These are phyloP conservation scores for Fusarium miscanthi DNA, from an alignment of 2,329 filamentous ascomycete genomes.

Conservation along the genomic window DNA sequence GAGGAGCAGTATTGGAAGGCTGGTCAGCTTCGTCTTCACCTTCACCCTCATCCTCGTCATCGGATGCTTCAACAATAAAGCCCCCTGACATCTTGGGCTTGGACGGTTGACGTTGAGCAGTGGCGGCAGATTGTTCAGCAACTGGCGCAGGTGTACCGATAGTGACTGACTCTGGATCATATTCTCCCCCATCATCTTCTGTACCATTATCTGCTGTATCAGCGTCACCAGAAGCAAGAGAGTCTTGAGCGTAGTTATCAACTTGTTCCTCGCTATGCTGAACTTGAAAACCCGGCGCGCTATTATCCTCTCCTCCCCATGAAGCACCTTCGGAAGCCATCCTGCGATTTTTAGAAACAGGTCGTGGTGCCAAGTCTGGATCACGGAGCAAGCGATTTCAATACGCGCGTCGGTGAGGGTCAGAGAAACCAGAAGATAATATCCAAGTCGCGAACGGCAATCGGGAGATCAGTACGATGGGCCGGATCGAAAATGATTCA, in stretches of 20 bases:
- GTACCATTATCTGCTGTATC: conserved; percentile 60
- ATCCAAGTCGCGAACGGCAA: conserved; percentile 4
- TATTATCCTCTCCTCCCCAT: conserved; percentile 66
- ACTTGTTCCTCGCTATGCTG: conserved; percentile 67
- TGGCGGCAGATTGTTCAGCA: conserved; percentile 44
- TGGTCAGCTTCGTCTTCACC: conserved; percentile 62
- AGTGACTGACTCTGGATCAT: conserved; percentile 67
- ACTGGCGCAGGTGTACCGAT: conserved; percentile 56
- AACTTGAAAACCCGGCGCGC: conserved; percentile 65
- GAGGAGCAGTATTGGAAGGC: conserved; percentile 38
- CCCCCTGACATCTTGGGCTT: conserved; percentile 71
- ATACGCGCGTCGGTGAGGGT: conserved; percentile 21
- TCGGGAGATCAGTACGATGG: conserved; percentile 1
- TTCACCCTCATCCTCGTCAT: conserved; percentile 68
- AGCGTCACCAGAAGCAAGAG: conserved; percentile 62
- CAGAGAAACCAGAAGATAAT: conserved; percentile 5
- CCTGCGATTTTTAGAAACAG: conserved; percentile 25
- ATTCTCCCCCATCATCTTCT: conserved; percentile 67
- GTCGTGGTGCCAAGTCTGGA: conserved; percentile 3
- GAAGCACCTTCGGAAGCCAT: conserved; percentile 57
- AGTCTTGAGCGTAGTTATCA: conserved; percentile 61
- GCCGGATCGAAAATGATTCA: background rate
- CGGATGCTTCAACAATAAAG: conserved; percentile 70
- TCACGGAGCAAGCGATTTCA: conserved; percentile 21
- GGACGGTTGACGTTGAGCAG: conserved; percentile 47